Percentiles rank a stretch among this genome's conserved stretches.
Evolutionary conservation across 176 grass and related monocot genomes (phyloP).

Genomic region (Phoenix roebelenii): DNA sequence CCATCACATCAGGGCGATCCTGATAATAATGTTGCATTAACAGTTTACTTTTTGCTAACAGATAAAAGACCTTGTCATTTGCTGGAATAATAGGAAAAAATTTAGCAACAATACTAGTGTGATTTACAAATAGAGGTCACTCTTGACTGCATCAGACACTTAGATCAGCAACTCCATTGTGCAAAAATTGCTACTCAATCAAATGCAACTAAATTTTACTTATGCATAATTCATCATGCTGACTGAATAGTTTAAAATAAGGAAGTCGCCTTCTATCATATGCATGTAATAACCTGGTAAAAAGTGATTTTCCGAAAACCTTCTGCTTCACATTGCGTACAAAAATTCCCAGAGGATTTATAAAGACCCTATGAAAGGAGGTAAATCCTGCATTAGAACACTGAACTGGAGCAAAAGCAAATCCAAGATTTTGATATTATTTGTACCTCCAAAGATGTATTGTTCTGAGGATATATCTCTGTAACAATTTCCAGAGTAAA

Average conservation of each 20-base stretch:
- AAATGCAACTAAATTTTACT: no score
- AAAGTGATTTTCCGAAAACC: slow-evolving; percentile 96
- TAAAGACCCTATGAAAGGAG: slow-evolving; percentile 60
- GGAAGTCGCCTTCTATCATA: no score
- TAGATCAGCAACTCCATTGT: no score
- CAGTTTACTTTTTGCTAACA: no score
- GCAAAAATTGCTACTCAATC: no score
- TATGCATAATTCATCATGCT: no score
- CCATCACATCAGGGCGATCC: slow-evolving; percentile 98
- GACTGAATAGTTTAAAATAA: no score
- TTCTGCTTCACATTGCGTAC: slow-evolving; percentile 98
- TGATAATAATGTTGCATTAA: slow-evolving; percentile 1
- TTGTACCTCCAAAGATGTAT: slow-evolving; percentile 99
- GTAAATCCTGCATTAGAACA: slow-evolving; percentile 3
- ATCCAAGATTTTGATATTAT: slow-evolving; percentile 1
- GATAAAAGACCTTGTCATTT: no score
- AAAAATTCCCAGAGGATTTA: slow-evolving; percentile 89
- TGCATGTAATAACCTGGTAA: slow-evolving; percentile 55
- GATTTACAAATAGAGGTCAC: no score
- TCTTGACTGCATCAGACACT: no score
- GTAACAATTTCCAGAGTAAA: slow-evolving; percentile 90
- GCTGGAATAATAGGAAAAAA: no score
- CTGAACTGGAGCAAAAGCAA: slow-evolving; percentile 7
- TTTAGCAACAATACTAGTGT: no score
- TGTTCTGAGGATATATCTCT: slow-evolving; percentile 85